Percentiles rank a stretch among this genome's conserved stretches.
These are phyloP conservation scores for Chrysochromulina tobinii DNA, from an alignment of 78 protist genomes.

Conservation along the genomic window DNA sequence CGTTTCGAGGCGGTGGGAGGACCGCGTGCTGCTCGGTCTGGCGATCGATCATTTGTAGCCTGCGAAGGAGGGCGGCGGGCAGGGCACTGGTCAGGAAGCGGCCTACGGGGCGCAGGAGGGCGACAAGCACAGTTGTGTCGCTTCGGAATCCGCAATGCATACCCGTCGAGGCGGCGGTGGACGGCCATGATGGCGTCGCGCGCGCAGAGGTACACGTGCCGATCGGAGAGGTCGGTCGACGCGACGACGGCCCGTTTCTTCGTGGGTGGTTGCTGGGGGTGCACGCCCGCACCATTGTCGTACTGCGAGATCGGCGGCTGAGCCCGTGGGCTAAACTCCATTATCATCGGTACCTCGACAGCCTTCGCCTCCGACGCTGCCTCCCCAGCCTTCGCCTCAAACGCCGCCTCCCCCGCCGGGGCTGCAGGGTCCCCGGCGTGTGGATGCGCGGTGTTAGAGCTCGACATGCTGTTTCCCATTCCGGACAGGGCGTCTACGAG, in stretches of 20 bases:
- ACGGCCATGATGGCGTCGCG: neutral
- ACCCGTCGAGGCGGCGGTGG: neutral
- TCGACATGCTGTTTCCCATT: no score
- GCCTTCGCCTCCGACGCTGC: no score
- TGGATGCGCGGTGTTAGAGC: no score
- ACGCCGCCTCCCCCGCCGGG: no score
- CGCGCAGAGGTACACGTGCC: neutral
- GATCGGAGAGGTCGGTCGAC: neutral
- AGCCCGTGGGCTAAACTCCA: no score
- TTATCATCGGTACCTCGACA: no score
- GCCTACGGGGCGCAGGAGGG: neutral
- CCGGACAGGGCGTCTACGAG: no score
- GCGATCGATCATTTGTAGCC: neutral
- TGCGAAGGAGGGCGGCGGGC: neutral
- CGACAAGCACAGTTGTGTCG: no score
- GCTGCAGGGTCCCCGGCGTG: no score
- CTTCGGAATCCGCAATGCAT: neutral
- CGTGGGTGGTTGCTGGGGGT: neutral
- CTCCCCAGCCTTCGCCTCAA: no score
- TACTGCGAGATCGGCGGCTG: no score
- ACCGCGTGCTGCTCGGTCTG: neutral
- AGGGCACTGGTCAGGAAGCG: neutral
- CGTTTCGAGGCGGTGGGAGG: neutral
- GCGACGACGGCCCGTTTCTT: neutral
- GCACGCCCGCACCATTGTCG: no score